These are phyloP conservation scores for Vinca minor DNA, from an alignment of 257 asterid species.

Conservation along the genomic window DNA sequence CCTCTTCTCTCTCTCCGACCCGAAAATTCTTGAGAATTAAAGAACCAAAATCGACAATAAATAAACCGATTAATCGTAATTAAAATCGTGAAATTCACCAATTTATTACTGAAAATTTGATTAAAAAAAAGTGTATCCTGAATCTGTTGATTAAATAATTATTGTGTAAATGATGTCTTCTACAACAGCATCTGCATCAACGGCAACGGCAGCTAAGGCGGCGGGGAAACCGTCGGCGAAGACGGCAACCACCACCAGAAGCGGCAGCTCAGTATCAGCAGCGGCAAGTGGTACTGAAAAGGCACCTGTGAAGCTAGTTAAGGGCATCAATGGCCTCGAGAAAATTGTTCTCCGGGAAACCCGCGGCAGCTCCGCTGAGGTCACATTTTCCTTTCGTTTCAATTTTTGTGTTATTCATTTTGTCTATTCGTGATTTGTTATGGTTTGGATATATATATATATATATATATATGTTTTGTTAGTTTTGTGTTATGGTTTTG, in stretches of 20 bases:
- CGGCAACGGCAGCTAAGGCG: no score
- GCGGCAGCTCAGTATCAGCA: conserved; percentile 14
- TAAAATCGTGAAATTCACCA: not conserved
- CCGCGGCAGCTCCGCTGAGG: conserved; percentile 97
- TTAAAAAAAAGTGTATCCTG: not conserved
- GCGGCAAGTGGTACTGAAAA: conserved; percentile 24
- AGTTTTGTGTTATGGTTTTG: no score
- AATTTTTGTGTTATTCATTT: no score
- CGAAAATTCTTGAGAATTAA: not conserved
- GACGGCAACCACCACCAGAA: no score
- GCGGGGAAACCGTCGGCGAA: no score
- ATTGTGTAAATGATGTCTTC: conserved; percentile 19
- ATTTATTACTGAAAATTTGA: not conserved
- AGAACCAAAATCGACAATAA: not conserved
- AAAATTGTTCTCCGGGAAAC: conserved; percentile 75
- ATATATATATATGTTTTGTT: no score
- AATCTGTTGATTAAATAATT: not conserved
- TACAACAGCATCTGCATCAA: conserved; percentile 3
- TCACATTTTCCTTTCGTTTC: no score
- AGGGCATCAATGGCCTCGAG: conserved; percentile 84
- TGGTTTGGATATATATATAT: no score
- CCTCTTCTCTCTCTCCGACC: not conserved
- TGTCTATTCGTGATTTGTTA: no score
- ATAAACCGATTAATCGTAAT: not conserved
- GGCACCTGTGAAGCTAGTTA: conserved; percentile 40